Conservation (phyloP, 495 filamentous ascomycete genomes). For the Immersiella caudata region DNA sequence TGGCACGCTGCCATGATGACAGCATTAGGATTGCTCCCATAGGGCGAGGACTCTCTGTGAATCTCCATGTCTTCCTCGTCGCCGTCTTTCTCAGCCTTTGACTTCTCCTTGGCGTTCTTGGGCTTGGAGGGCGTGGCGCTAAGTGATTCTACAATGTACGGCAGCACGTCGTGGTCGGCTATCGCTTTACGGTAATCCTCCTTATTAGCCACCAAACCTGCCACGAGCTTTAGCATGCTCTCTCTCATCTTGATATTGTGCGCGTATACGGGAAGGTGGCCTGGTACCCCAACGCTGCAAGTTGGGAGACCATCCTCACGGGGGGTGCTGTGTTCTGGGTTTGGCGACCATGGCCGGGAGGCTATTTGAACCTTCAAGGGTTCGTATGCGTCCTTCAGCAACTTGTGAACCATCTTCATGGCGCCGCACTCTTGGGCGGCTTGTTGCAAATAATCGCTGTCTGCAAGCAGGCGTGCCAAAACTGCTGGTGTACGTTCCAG, state of each 20-base stretch:
- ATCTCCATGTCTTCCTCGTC: constrained; percentile 15
- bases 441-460: constrained; percentile 74
- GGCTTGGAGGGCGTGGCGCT: constrained; percentile 57
- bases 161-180: constrained; percentile 76
- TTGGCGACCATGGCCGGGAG: constrained; percentile 48
- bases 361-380: constrained; percentile 45
- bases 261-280: constrained; percentile 62
- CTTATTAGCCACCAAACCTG: constrained; percentile 75
- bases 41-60: constrained; percentile 25
- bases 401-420: constrained; percentile 69
- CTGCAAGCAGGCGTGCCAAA: constrained; percentile 75
- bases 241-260: constrained; percentile 80
- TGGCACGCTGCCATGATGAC: constrained; percentile 88
- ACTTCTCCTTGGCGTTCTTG: constrained; percentile 29
- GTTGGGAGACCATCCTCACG: constrained; percentile 29
- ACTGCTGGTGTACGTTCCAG: constrained; percentile 74
- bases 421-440: constrained; percentile 78
- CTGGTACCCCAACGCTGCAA: constrained; percentile 60
- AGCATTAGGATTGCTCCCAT: constrained; percentile 52
- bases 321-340: constrained; percentile 27
- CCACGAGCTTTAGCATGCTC: constrained; percentile 75
- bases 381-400: constrained; percentile 71
- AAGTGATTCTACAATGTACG: constrained; percentile 82
- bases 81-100: constrained; percentile 20
- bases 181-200: constrained; percentile 84